Evolutionary conservation across 192 early-diverging fungal species (phyloP).

Genomic region (Gorgonomyces haynaldii): DNA sequence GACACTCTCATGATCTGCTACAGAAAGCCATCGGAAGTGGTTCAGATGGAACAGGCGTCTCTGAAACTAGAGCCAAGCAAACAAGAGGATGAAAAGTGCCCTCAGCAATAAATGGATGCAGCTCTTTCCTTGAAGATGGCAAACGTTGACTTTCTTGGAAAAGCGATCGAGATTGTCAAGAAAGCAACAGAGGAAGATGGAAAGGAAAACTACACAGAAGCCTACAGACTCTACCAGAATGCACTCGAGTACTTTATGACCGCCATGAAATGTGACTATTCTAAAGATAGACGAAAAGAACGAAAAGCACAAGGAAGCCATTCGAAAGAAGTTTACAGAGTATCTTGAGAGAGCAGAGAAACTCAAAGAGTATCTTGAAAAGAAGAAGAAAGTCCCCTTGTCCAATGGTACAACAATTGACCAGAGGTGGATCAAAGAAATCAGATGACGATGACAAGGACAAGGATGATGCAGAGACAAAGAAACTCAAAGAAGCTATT

Average conservation of each 20-base stretch:
- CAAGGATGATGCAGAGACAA: slow-evolving; percentile 65
- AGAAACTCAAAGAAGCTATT: slow-evolving; percentile 51
- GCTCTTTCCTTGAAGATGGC: too few relatives aligned
- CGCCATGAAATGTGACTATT: slow-evolving; percentile 79
- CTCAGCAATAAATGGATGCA: slow-evolving; percentile 1
- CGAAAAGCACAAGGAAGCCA: slow-evolving; percentile 67
- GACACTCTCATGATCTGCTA: background rate
- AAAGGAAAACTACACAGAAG: slow-evolving; percentile 79
- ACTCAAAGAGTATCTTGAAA: slow-evolving; percentile 79
- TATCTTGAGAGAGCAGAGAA: slow-evolving; percentile 89
- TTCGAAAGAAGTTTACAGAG: slow-evolving; percentile 83
- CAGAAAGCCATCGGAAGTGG: background rate
- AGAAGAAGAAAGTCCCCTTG: slow-evolving; percentile 57
- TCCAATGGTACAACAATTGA: slow-evolving; percentile 4
- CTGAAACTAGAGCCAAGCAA: background rate
- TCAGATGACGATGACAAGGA: slow-evolving; percentile 35
- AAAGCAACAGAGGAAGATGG: slow-evolving; percentile 87
- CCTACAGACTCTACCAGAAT: slow-evolving; percentile 79
- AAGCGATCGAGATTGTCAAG: slow-evolving; percentile 87
- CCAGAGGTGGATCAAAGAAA: slow-evolving; percentile 11
- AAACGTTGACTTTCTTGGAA: slow-evolving; percentile 19
- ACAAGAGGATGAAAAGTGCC: background rate
- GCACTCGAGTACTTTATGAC: slow-evolving; percentile 89
- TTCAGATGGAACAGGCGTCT: background rate
- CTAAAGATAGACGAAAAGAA: slow-evolving; percentile 78